phyloP scores from a whole-genome alignment of 441 rosid genomes.

The Erodium moschatum region DNA sequence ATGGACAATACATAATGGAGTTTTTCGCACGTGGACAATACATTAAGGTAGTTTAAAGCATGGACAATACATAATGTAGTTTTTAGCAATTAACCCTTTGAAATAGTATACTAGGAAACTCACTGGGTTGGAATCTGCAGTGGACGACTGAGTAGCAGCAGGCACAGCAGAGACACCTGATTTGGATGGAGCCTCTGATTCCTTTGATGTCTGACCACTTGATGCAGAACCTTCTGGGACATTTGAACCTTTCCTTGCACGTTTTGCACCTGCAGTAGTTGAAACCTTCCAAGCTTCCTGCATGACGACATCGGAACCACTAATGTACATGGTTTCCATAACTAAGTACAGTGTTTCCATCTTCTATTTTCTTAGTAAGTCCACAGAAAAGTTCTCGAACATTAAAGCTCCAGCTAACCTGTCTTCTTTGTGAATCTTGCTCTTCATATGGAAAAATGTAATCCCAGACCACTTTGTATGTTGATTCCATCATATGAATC shows the following conservation, averaged over 20 bases:
- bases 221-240: constrained; percentile 53
- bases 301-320: constrained; percentile 14
- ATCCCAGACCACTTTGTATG: constrained; percentile 6
- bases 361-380: background rate
- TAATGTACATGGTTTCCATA: constrained; percentile 14
- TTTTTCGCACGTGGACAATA: too few relatives aligned
- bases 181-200: constrained; percentile 50
- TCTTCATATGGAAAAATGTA: constrained; percentile 13
- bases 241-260: constrained; percentile 68
- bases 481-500: constrained; percentile 9
- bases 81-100: too few relatives aligned
- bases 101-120: constrained; percentile 21
- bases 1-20: too few relatives aligned
- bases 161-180: constrained; percentile 28
- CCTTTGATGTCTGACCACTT: constrained; percentile 40
- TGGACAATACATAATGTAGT: too few relatives aligned
- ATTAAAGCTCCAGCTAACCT: constrained; percentile 4
- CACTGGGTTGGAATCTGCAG: constrained; percentile 38
- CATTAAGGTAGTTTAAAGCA: too few relatives aligned
- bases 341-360: background rate
- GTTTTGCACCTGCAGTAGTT: constrained; percentile 78
- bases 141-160: constrained; percentile 25
- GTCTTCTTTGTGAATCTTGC: constrained; percentile 14
- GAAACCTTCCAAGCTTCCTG: constrained; percentile 99
- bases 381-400: background rate